phyloP scores from a whole-genome alignment of 352 stramenopile species.

The Globisporangium sylvaticum region DNA sequence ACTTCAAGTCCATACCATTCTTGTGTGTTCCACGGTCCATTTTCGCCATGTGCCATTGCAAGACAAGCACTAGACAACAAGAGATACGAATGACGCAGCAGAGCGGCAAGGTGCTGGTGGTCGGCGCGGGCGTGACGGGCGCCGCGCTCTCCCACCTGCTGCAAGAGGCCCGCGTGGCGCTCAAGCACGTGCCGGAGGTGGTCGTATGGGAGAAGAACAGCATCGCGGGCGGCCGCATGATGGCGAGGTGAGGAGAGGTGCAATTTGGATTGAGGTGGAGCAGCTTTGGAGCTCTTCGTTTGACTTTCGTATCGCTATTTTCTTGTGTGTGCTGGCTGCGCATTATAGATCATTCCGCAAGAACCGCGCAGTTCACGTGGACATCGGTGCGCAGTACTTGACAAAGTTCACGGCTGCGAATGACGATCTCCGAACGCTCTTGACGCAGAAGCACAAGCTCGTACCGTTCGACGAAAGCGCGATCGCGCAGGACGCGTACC shows the following conservation, averaged over 20 bases:
- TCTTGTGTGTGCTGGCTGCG: not conserved
- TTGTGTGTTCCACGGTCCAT: not conserved
- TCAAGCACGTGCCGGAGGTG: constrained; percentile 24
- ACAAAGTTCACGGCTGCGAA: constrained; percentile 45
- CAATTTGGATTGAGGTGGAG: not conserved
- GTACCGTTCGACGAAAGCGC: constrained; percentile 36
- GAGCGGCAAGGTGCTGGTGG: constrained; percentile 44
- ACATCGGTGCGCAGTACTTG: constrained; percentile 70
- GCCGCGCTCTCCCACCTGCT: constrained; percentile 49
- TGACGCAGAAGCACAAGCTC: constrained; percentile 28
- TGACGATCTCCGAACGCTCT: constrained; percentile 46
- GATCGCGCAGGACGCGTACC: constrained; percentile 49
- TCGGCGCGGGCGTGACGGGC: constrained; percentile 61
- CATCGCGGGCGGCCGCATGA: constrained; percentile 58
- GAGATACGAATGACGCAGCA: constrained; percentile 16
- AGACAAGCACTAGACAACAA: not conserved
- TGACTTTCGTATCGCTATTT: not conserved
- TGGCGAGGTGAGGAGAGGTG: constrained; percentile 38
- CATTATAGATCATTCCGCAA: constrained; percentile 44
- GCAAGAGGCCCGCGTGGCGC: constrained; percentile 25
- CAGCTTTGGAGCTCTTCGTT: constrained; percentile 2
- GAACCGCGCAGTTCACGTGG: constrained; percentile 50
- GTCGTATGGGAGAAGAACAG: constrained; percentile 73
- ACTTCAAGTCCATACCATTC: constrained; percentile 5
- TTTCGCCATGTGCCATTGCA: not conserved